Base-by-base conservation (phyloP, 805 yeast species). In the Candida koratica region DNA sequence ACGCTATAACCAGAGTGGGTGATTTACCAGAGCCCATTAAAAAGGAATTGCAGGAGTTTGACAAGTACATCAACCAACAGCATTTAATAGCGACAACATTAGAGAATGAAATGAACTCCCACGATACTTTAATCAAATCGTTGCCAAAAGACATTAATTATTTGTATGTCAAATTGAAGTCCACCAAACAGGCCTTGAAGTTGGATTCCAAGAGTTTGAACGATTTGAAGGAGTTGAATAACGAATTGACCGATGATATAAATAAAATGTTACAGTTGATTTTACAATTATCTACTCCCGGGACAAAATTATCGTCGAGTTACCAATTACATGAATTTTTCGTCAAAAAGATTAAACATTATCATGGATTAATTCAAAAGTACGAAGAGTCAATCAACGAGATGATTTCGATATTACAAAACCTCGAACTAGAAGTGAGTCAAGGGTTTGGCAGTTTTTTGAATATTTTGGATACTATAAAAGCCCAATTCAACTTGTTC, bases 21-120 rank as follows among this genome's bases (percentile, higher is more conserved):
- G 90, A 83, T 41, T 61, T 84, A 25, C 89, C 93, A 2, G 81
- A 75, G n/a, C 71, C 62, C n/a, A 60, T 79, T 37, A 84, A 81
- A 48, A 72, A 64, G 41, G 86, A 84, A 51, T 62, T 84, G 24
- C 84, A 80, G 54, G 78, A 79, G 44, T 61, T 84, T 38, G 87
- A 84, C 56, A 71, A 75, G 38, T 83, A 80, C 52, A 81, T 84
- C 32, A 83, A 80, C 51, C 74, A 75, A 23, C 94, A 84, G 58
- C 83, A 82, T 28, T 71, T 77, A 33, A 79, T 82, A 35, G 81
- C 88, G 2, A 83, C 82, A 34, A 77, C 77, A 18, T 61, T 84
- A 43, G 75, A 79, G 44, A 71, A 77, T 5, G 83, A 79, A 45
- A 67, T 73, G 40, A 60, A 58, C n/a, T 77, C 75, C 25, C 94